Evolutionary conservation across 148 eudicot genomes (phyloP), one percentile per base, ranked within the genome.

Genomic region (Diospyros lotus): DNA sequence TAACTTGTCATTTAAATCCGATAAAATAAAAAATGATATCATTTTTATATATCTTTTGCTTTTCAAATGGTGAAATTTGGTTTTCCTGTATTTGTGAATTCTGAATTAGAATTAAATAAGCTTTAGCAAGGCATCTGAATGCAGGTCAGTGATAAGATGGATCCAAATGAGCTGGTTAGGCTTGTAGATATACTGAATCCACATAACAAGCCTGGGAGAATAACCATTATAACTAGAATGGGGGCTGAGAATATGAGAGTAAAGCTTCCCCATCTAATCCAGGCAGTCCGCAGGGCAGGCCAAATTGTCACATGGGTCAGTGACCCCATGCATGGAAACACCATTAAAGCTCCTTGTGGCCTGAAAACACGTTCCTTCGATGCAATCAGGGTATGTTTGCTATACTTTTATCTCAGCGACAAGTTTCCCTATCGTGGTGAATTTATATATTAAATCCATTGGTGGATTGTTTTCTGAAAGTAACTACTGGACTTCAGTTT

Each of bases 231-330:
- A 55, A 56, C 86, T 11, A 81, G 91, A 82, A 90, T 90, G 91
- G 94, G 94, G 66, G 91, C 94, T 38, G 94, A 90, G 71, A 90
- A 90, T 77, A 87, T 86, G 89, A 87, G 89, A 79, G 88, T 90
- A 50, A 90, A 87, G 80, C 86, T 90, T 74, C 94, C 91, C 44
- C 82, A 90, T 83, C 87, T 87, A 73, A 89, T 89, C 45, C 79
- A 86, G 75, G 94, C 89, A 9, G 89, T 90, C 38, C 88, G 91
- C 39, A 65, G 77, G 42, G 94, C 94, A 66, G 91, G 89, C 73
- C 94, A 90, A 78, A 84, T 87, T 68, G 91, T 86, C 58, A 87
- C 89, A 18, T 90, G 94, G 94, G 88, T 88, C 63, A 74, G 87
- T 68, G 91, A 87, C 72, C 94, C 93, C 6, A 89, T 89, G 93